Conservation (phyloP, 495 filamentous ascomycete species). For the Aspergillus olivimuriae region DNA sequence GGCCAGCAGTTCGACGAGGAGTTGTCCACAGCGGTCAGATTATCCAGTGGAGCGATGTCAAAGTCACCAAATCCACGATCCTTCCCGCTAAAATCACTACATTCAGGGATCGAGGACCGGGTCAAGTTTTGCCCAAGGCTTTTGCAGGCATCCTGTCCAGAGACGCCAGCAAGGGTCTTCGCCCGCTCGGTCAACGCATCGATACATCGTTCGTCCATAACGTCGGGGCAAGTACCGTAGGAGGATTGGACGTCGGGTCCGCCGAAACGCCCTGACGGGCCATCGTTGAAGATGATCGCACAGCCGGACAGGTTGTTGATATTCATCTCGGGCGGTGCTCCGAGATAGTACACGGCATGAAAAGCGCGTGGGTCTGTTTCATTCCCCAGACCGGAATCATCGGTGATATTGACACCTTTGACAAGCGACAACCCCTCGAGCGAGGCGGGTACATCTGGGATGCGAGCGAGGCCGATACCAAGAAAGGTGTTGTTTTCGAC, state of each 20-base stretch:
- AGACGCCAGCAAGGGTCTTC: not conserved
- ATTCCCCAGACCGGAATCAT: not conserved
- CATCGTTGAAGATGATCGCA: slow-evolving; percentile 10
- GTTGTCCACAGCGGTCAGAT: slow-evolving; percentile 2
- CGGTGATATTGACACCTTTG: slow-evolving; percentile 13
- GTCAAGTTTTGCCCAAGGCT: not conserved
- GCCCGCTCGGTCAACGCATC: slow-evolving; percentile 6
- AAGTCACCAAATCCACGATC: slow-evolving; percentile 9
- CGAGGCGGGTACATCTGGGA: slow-evolving; percentile 3
- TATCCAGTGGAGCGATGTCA: slow-evolving; percentile 2
- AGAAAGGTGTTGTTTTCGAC: slow-evolving; percentile 9
- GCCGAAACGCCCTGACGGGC: slow-evolving; percentile 2
- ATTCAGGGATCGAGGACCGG: slow-evolving; percentile 2
- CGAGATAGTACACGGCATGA: slow-evolving; percentile 12
- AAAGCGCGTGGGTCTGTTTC: slow-evolving; percentile 1
- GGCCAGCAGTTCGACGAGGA: slow-evolving; percentile 11
- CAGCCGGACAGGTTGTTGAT: slow-evolving; percentile 4
- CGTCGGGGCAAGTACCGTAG: slow-evolving; percentile 11
- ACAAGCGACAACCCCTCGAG: slow-evolving; percentile 12
- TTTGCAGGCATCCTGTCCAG: not conserved
- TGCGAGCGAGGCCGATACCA: slow-evolving; percentile 10
- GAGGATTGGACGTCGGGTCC: slow-evolving; percentile 1
- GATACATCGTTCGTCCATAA: slow-evolving; percentile 12
- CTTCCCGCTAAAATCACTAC: not conserved
- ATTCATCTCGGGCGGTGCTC: slow-evolving; percentile 2